Percentiles rank a stretch among this genome's conserved stretches.
Conservation (phyloP, 768 basidiomycete species). For the Boletus rubropictus region DNA sequence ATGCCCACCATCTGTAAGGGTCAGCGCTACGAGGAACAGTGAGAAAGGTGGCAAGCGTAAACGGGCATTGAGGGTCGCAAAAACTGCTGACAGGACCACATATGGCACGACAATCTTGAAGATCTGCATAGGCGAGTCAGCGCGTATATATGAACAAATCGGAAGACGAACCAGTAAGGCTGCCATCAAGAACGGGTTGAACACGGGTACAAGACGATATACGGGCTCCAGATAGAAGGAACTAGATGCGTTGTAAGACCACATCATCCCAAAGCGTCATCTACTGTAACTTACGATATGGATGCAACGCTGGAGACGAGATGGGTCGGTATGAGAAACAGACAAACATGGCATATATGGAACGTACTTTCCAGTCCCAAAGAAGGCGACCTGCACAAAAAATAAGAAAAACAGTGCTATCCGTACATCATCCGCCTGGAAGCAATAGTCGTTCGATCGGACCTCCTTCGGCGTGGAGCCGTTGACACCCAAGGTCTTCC, state of each 20-base stretch:
- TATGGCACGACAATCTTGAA: slow-evolving; percentile 84
- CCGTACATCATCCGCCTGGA: slow-evolving; percentile 58
- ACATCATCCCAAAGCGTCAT: background rate
- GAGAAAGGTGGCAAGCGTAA: slow-evolving; percentile 74
- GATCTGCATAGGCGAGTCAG: slow-evolving; percentile 37
- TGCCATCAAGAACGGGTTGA: slow-evolving; percentile 82
- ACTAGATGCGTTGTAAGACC: slow-evolving; percentile 26
- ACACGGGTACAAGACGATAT: slow-evolving; percentile 79
- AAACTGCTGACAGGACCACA: slow-evolving; percentile 62
- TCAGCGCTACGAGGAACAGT: slow-evolving; percentile 69
- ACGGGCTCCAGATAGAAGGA: slow-evolving; percentile 88
- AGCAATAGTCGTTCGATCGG: slow-evolving; percentile 31
- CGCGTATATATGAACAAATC: background rate
- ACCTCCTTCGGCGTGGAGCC: slow-evolving; percentile 1
- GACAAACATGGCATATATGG: background rate
- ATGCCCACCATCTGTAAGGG: slow-evolving; percentile 34
- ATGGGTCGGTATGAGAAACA: background rate
- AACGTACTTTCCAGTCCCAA: slow-evolving; percentile 77
- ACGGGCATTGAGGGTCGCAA: slow-evolving; percentile 62
- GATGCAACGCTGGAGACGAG: slow-evolving; percentile 57
- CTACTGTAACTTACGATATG: slow-evolving; percentile 54
- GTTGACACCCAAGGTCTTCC: slow-evolving; percentile 1
- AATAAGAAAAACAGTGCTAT: slow-evolving; percentile 79
- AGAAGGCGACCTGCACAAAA: slow-evolving; percentile 83
- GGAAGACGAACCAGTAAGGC: slow-evolving; percentile 48